A percentile compares a stretch with the other conserved stretches of the same genome.
phyloP scores from a whole-genome alignment of 1,139 yeast species.

The Pichia sp. region DNA sequence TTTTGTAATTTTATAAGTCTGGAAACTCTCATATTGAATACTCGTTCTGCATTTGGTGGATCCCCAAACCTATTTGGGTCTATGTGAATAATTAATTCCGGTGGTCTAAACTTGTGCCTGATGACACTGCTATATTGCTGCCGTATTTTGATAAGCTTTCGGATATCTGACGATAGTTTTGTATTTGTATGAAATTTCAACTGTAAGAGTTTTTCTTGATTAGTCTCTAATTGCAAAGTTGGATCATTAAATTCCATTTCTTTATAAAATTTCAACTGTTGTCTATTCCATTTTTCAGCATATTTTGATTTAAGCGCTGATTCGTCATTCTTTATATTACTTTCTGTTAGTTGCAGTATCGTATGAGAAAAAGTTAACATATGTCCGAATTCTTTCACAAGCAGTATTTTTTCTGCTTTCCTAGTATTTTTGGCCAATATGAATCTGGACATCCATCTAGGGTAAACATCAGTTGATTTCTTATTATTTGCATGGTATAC shows the following conservation, averaged over 20 bases:
- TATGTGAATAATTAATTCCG: slow-evolving; percentile 13
- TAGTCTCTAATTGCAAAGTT: not conserved
- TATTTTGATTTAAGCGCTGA: not conserved
- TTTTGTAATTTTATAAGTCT: slow-evolving; percentile 16
- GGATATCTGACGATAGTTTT: slow-evolving; percentile 1
- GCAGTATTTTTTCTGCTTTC: not conserved
- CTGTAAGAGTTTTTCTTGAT: not conserved
- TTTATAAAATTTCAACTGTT: not conserved
- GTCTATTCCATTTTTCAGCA: slow-evolving; percentile 1
- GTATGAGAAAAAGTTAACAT: slow-evolving; percentile 7
- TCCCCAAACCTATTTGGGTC: slow-evolving; percentile 23
- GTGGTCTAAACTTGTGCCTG: slow-evolving; percentile 18
- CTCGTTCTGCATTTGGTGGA: slow-evolving; percentile 20
- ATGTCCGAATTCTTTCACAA: slow-evolving; percentile 6
- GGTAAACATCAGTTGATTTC: not conserved
- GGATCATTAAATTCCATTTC: not conserved
- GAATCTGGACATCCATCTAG: slow-evolving; percentile 3
- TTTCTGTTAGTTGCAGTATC: not conserved
- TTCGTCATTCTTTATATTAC: not conserved
- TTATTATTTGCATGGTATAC: slow-evolving; percentile 1
- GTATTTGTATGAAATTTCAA: not conserved
- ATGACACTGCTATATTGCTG: slow-evolving; percentile 15
- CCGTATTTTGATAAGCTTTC: slow-evolving; percentile 12
- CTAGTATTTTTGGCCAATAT: not conserved
- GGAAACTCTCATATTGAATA: slow-evolving; percentile 18